Percentiles rank a stretch among this genome's conserved stretches.
Evolutionary conservation across 2,329 filamentous ascomycete species (phyloP).

Genomic region (Nothophaeocryptopus gaeumannii): DNA sequence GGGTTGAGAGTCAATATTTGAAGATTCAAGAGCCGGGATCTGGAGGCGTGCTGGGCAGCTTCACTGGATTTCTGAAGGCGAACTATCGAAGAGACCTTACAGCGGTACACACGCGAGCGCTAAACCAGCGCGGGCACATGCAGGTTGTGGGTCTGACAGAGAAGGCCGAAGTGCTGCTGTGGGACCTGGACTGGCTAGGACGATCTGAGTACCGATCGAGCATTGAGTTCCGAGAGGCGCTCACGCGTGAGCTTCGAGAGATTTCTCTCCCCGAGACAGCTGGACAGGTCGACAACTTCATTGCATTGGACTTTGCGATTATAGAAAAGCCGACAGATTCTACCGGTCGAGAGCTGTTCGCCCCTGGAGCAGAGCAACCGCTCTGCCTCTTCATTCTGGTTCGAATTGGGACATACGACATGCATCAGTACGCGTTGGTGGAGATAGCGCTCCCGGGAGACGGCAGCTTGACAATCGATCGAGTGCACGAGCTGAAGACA

Average conservation of each 20-base stretch:
- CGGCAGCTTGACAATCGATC: conserved; percentile 53
- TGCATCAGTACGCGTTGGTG: conserved; percentile 68
- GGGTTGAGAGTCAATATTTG: conserved; percentile 74
- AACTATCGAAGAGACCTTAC: conserved; percentile 71
- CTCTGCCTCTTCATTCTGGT: conserved; percentile 33
- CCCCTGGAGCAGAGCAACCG: conserved; percentile 23
- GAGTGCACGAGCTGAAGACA: conserved; percentile 12
- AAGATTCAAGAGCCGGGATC: conserved; percentile 57
- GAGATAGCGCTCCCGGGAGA: conserved; percentile 62
- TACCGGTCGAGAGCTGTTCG: conserved; percentile 24
- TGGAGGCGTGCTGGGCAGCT: conserved; percentile 73
- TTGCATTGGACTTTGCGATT: conserved; percentile 74
- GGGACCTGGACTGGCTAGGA: conserved; percentile 85
- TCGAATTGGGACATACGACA: conserved; percentile 29
- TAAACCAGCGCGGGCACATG: conserved; percentile 73
- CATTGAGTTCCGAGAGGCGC: conserved; percentile 63
- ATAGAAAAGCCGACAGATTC: conserved; percentile 39
- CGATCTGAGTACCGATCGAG: conserved; percentile 73
- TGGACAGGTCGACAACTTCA: conserved; percentile 25
- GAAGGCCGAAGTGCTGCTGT: conserved; percentile 75
- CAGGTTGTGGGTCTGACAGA: conserved; percentile 77
- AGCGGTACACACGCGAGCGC: conserved; percentile 72
- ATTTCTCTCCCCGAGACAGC: conserved; percentile 49
- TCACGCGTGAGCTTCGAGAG: conserved; percentile 62
- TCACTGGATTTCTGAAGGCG: conserved; percentile 72